phyloP scores from a whole-genome alignment of 371 early-diverging fungal genomes.

The Catenaria anguillulae region DNA sequence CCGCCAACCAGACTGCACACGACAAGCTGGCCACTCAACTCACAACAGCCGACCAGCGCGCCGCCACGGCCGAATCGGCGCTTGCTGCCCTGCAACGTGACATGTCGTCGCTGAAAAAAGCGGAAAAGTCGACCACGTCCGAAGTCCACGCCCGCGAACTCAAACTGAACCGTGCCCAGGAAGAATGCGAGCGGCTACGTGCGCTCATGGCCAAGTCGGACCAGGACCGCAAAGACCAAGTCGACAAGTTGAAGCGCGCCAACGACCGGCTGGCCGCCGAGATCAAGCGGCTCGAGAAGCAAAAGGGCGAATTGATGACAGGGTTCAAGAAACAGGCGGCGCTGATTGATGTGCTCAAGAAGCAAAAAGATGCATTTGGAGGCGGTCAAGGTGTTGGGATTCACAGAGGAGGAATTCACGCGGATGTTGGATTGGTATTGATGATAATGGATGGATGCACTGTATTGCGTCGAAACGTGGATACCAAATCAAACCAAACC shows the following conservation, averaged over 20 bases:
- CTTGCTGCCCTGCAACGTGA: slow-evolving; percentile 1
- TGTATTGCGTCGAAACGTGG: too few species aligned
- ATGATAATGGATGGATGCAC: too few species aligned
- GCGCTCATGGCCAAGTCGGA: slow-evolving; percentile 9
- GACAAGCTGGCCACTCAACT: slow-evolving; percentile 13
- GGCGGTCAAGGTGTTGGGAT: slow-evolving; percentile 26
- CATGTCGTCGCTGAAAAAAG: slow-evolving; percentile 11
- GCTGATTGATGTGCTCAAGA: slow-evolving; percentile 27
- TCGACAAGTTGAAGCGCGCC: slow-evolving; percentile 17
- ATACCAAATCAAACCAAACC: too few species aligned
- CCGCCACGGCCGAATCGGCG: background rate
- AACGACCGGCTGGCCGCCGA: slow-evolving; percentile 22
- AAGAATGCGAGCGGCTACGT: slow-evolving; percentile 23
- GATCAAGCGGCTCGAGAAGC: slow-evolving; percentile 22
- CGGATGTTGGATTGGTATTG: slow-evolving; percentile 18
- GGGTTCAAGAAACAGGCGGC: slow-evolving; percentile 31
- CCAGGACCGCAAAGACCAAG: slow-evolving; percentile 22
- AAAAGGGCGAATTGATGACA: slow-evolving; percentile 24
- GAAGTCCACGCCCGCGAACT: slow-evolving; percentile 15
- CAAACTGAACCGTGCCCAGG: slow-evolving; percentile 26
- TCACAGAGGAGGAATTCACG: slow-evolving; percentile 35
- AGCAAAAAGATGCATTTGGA: slow-evolving; percentile 37
- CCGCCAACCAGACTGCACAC: slow-evolving; percentile 5
- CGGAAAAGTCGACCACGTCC: slow-evolving; percentile 6
- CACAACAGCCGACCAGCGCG: slow-evolving; percentile 7